These are phyloP conservation scores for Pyrenochaeta sp. DNA, from an alignment of 2,329 filamentous ascomycete genomes.

Conservation along the genomic window DNA sequence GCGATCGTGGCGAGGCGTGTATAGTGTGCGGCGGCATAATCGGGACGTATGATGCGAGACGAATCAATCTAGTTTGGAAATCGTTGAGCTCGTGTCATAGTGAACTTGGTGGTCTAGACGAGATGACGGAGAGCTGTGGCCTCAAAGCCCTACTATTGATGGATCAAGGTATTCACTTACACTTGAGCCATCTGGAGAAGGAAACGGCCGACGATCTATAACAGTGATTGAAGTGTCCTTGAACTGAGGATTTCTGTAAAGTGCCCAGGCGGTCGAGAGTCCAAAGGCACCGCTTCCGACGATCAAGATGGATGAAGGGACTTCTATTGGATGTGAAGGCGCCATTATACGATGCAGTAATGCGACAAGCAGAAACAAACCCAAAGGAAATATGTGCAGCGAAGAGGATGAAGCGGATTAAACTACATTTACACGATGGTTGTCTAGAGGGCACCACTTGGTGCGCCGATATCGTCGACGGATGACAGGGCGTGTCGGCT, in stretches of 20 bases:
- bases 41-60: conserved; percentile 71
- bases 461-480: conserved; percentile 40
- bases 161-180: conserved; percentile 37
- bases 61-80: conserved; percentile 58
- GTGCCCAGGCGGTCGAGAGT: conserved; percentile 73
- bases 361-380: conserved; percentile 3
- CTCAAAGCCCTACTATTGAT: not conserved
- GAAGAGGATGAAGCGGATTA: not conserved
- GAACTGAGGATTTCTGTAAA: conserved; percentile 68
- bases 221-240: conserved; percentile 64
- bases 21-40: conserved; percentile 85
- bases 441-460: conserved; percentile 10
- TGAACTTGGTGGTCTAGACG: not conserved
- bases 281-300: conserved; percentile 64
- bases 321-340: conserved; percentile 20
- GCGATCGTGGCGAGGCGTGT: conserved; percentile 75
- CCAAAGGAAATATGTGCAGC: not conserved
- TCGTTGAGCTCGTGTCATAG: conserved; percentile 4
- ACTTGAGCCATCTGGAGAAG: conserved; percentile 66
- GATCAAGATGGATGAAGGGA: conserved; percentile 58
- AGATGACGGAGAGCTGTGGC: not conserved
- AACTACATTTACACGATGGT: conserved; percentile 12
- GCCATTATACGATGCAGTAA: conserved; percentile 25
- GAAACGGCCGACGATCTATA: conserved; percentile 66
- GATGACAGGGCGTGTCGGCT: conserved; percentile 30